Conservation (phyloP, 257 asterid species). For the Hygrophila difformis region DNA sequence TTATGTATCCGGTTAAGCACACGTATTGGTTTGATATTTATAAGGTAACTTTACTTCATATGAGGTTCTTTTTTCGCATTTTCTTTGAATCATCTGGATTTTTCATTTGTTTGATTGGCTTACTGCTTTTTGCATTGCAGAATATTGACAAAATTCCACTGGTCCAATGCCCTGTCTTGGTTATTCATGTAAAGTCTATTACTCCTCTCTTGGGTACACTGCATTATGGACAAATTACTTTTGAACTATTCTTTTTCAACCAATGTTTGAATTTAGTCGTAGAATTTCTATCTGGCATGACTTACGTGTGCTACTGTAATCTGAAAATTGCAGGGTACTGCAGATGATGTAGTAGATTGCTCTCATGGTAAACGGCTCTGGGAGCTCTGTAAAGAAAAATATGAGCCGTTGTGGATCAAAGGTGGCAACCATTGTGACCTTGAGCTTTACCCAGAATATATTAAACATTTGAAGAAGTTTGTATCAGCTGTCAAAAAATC, state of each 20-base stretch:
- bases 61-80: too few relatives aligned
- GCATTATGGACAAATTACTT: too few relatives aligned
- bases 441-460: conserved; percentile 9
- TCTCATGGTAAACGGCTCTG: conserved; percentile 9
- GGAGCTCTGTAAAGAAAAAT: conserved; percentile 8
- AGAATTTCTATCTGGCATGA: too few relatives aligned
- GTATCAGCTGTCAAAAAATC: conserved; percentile 3
- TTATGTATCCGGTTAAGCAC: conserved; percentile 63
- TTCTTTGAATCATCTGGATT: too few relatives aligned
- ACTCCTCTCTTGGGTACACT: background rate
- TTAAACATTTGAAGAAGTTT: conserved; percentile 9
- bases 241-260: too few relatives aligned
- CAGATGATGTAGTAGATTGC: conserved; percentile 6
- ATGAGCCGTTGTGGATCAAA: conserved; percentile 6
- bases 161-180: conserved; percentile 58
- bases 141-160: conserved; percentile 58
- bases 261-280: too few relatives aligned
- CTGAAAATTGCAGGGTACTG: conserved; percentile 4
- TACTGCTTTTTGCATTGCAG: conserved; percentile 25
- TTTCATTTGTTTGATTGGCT: background rate
- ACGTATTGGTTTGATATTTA: conserved; percentile 72
- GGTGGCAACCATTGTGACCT: conserved; percentile 13
- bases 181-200: conserved; percentile 52
- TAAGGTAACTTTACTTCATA: conserved; percentile 29
- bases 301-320: too few relatives aligned